Percentiles rank a stretch among this genome's conserved stretches.
phyloP scores from a whole-genome alignment of 2,329 filamentous ascomycete genomes.

The Ophiocordyceps camponoti-leonardi region DNA sequence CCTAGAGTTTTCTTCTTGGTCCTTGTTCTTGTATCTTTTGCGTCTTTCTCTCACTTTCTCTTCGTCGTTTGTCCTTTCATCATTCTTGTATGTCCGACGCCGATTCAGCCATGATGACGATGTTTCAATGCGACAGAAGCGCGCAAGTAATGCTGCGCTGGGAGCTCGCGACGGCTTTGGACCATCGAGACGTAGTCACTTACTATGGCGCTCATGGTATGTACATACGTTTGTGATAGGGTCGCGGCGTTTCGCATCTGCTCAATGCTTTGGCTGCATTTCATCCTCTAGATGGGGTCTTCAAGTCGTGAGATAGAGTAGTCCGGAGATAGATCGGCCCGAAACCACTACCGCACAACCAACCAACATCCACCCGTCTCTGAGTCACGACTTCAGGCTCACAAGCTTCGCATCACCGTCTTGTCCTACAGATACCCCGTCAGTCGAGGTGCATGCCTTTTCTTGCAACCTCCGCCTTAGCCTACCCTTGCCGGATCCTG shows the following conservation, averaged over 20 bases:
- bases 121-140: background rate
- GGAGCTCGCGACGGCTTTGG: background rate
- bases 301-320: background rate
- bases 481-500: background rate
- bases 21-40: background rate
- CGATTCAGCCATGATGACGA: background rate
- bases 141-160: background rate
- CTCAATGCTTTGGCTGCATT: background rate
- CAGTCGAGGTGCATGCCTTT: background rate
- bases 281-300: background rate
- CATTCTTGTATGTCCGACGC: background rate
- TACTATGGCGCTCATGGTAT: background rate
- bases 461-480: background rate
- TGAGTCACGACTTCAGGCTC: background rate
- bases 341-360: background rate
- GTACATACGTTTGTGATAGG: background rate
- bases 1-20: conserved; percentile 9
- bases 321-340: background rate
- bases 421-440: background rate
- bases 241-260: background rate
- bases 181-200: background rate
- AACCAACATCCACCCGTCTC: background rate
- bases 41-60: background rate
- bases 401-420: background rate
- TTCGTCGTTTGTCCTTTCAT: background rate